A percentile compares a stretch with the other conserved stretches of the same genome.
Evolutionary conservation across 2,329 filamentous ascomycete species (phyloP).

Genomic region (Fusarium penzigii): DNA sequence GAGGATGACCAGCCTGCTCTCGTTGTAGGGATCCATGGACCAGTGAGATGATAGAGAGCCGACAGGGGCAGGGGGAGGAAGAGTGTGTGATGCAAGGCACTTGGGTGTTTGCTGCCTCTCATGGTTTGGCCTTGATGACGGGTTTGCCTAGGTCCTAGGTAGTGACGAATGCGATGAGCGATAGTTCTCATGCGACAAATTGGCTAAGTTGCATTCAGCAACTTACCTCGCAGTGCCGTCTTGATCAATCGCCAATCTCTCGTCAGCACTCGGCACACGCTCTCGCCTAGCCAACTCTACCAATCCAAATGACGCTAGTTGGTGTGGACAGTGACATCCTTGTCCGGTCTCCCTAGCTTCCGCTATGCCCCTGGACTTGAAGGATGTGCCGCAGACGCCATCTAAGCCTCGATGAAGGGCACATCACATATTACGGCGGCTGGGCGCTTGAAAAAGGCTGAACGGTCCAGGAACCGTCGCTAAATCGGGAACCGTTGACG

Average conservation of each 20-base stretch:
- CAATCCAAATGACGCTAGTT: too few species aligned
- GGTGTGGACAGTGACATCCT: slow-evolving; percentile 1
- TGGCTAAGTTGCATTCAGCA: too few species aligned
- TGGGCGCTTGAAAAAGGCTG: not conserved
- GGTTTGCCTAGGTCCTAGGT: too few species aligned
- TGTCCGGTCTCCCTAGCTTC: slow-evolving; percentile 18
- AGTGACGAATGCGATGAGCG: too few species aligned
- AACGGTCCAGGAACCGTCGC: not conserved
- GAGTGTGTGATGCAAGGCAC: slow-evolving; percentile 25
- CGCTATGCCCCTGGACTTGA: slow-evolving; percentile 22
- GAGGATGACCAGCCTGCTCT: slow-evolving; percentile 4
- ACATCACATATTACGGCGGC: slow-evolving; percentile 7
- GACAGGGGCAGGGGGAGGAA: slow-evolving; percentile 6
- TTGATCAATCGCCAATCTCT: too few species aligned
- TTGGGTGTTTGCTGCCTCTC: slow-evolving; percentile 7
- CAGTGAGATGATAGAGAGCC: slow-evolving; percentile 9
- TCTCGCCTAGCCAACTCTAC: too few species aligned
- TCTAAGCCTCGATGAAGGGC: slow-evolving; percentile 30
- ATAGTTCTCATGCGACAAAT: too few species aligned
- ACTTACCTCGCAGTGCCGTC: too few species aligned
- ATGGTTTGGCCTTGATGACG: not conserved
- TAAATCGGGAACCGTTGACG: not conserved
- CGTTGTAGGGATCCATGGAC: slow-evolving; percentile 7
- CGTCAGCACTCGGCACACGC: too few species aligned
- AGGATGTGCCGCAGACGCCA: slow-evolving; percentile 27